Evolutionary conservation across 208 protist genomes (phyloP), one percentile per base, ranked within the genome.

Genomic region (Naegleria lovaniensis): DNA sequence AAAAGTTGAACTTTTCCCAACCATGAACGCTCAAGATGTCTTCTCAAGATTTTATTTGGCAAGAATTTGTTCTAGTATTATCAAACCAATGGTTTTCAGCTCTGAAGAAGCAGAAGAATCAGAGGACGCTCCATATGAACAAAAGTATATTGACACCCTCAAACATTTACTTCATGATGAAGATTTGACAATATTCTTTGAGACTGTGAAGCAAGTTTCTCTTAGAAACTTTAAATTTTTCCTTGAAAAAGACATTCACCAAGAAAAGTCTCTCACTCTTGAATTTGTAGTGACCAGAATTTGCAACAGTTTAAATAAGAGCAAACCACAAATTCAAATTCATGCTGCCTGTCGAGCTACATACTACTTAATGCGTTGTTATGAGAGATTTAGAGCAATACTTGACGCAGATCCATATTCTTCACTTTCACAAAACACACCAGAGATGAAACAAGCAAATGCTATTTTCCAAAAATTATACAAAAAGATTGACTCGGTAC

Each of bases 111-210:
- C 13, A 36, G 83, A 85, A 85, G 33, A 84, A 84, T 43, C 39
- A 19, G 83, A 85, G 41, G 83, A 85, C 4, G 40, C 83, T 85
- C 16, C 83, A 40, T 40, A 48, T n/a, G 83, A 48, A 85, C 83
- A 39, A 58, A 88, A 88, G 19, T 88, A 58, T 29, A 2, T 39
- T 38, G 85, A 88, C 38, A 58, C 43, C 1, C 22, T 88, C 25
- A 88, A 88, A 39, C 33, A 88, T 38, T 58, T 88, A 19, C 19
- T 88, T 6, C 85, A 88, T 38, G 85, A 88, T 58, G 85, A 88
- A 58, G 43, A 88, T 33, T 38, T 88, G 19, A 58, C 36, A 15
- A 38, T 88, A 58, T 88, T 88, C 85, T 88, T 88, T 88, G 85
- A 88, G n/a, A 38, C 41, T 38, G n/a, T 88, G 19, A 88, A 88